A percentile compares a stretch with the other conserved stretches of the same genome.
Evolutionary conservation across 1,139 yeast species (phyloP).

Genomic region (Hemisphaericaspora subhashii): DNA sequence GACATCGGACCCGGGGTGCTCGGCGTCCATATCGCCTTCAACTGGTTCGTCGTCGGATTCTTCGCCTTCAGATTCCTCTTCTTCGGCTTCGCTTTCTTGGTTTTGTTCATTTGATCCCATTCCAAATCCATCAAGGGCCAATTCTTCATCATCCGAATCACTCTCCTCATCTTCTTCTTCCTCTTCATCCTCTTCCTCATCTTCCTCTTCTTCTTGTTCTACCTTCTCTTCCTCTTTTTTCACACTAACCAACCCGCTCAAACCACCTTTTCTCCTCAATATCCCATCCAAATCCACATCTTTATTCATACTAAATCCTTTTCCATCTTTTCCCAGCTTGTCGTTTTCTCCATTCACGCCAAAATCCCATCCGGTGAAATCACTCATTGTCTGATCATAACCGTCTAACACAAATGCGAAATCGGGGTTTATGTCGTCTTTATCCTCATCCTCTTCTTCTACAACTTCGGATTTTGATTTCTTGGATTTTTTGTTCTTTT

Average conservation of each 20-base stretch:
- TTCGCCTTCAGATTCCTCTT: conserved; percentile 21
- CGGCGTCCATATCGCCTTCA: conserved; percentile 28
- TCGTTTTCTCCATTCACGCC: conserved; percentile 32
- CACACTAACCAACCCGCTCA: conserved; percentile 50
- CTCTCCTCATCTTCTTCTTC: conserved; percentile 27
- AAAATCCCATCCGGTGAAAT: conserved; percentile 84
- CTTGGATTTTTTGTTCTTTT: conserved; percentile 19
- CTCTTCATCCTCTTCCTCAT: conserved; percentile 23
- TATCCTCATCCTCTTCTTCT: conserved; percentile 35
- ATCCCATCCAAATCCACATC: conserved; percentile 88
- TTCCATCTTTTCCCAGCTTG: too few species aligned
- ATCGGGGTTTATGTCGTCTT: conserved; percentile 66
- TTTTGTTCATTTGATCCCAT: conserved; percentile 51
- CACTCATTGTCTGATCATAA: conserved; percentile 40
- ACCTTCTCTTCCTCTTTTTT: conserved; percentile 36
- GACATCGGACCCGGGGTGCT: conserved; percentile 21
- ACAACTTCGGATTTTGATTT: conserved; percentile 23
- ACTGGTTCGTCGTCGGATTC: conserved; percentile 27
- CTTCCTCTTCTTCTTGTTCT: conserved; percentile 29
- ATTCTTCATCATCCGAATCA: conserved; percentile 26
- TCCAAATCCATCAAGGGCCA: conserved; percentile 73
- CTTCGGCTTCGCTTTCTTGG: conserved; percentile 24
- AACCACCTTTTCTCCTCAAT: conserved; percentile 78
- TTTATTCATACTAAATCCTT: conserved; percentile 32
- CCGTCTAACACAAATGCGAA: conserved; percentile 69